Evolutionary conservation across 208 protist genomes (phyloP), one percentile per base, ranked within the genome.

Genomic region (Herpetomonas samuelpessoai): DNA sequence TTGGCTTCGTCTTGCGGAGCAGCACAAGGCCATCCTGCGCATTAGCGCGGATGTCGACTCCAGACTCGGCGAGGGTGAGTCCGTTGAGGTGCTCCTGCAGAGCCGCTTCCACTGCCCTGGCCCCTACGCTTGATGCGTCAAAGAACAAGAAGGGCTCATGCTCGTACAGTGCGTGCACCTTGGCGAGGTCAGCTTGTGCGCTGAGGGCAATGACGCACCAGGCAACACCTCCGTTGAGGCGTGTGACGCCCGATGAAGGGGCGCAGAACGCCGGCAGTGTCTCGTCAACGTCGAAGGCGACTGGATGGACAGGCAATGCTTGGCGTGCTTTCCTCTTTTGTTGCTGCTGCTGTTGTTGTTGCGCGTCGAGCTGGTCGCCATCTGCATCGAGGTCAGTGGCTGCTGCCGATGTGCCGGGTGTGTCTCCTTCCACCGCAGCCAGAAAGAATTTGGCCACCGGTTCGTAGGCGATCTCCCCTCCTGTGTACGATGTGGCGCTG

Each of bases 131-230:
- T n/a, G 60, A 25, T 0, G 64, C 78, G 56, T 93, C 71, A 22
- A 93, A 78, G 64, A 93, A 89, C 26, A 91, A 21, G n/a, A 93
- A 38, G 18, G 86, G 76, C 44, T 93, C 83, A 55, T 78, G 66
- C 19, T 58, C 27, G 48, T 86, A 90, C 27, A 31, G 38, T 26
- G 27, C 26, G 49, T 83, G 61, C 16, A 87, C 61, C 3, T 30
- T 14, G 9, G 69, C 50, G 22, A 91, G 59, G n/a, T 57, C 12
- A 19, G 81, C 65, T 4, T n/a, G 54, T 9, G 58, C 48, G 16
- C 66, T 62, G 21, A 88, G 58, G 44, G 61, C 62, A 16, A 93
- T 58, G 29, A 91, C 76, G 54, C 83, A 91, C 6, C 62, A 74
- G 31, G 26, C 74, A 51, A 35, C 59, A 10, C 28, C 22, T 3